Evolutionary conservation across 192 early-diverging fungal genomes (phyloP).

Genomic region (Spizellomyces punctatus): DNA sequence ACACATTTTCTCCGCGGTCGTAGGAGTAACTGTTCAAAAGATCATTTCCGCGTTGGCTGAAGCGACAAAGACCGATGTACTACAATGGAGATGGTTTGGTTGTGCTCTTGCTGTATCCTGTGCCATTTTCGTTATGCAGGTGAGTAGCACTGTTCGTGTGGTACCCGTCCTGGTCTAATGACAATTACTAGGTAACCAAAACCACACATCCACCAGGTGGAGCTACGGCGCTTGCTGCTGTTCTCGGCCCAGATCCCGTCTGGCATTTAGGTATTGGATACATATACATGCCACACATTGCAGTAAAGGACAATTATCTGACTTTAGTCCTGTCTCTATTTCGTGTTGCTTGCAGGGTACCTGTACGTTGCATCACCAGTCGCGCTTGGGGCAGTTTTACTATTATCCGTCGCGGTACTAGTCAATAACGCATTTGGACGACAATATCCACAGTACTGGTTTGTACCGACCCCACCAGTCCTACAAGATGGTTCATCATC

Average conservation of each 20-base stretch:
- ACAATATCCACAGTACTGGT: conserved; percentile 22
- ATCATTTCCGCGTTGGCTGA: conserved; percentile 15
- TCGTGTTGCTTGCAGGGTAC: neutral
- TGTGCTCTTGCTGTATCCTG: conserved; percentile 27
- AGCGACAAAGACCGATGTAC: conserved; percentile 9
- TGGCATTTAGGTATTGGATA: conserved; percentile 10
- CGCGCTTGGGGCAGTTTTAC: neutral
- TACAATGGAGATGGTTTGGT: conserved; percentile 13
- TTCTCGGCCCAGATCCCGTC: conserved; percentile 9
- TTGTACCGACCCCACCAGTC: neutral
- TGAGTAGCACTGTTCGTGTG: neutral
- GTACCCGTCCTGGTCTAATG: too few species aligned
- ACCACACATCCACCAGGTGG: conserved; percentile 39
- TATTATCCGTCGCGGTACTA: conserved; percentile 1
- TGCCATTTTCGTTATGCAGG: conserved; percentile 26
- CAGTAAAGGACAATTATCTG: neutral
- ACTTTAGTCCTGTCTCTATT: neutral
- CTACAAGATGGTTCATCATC: neutral
- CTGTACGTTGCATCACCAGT: conserved; percentile 13
- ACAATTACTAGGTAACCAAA: neutral
- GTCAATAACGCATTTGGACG: conserved; percentile 8
- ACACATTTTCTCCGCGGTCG: conserved; percentile 14
- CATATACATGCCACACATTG: neutral
- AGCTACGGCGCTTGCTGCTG: conserved; percentile 29
- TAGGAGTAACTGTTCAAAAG: conserved; percentile 24